Base-by-base conservation (phyloP, 805 yeast species). In the Wickerhamiella dianesei region DNA sequence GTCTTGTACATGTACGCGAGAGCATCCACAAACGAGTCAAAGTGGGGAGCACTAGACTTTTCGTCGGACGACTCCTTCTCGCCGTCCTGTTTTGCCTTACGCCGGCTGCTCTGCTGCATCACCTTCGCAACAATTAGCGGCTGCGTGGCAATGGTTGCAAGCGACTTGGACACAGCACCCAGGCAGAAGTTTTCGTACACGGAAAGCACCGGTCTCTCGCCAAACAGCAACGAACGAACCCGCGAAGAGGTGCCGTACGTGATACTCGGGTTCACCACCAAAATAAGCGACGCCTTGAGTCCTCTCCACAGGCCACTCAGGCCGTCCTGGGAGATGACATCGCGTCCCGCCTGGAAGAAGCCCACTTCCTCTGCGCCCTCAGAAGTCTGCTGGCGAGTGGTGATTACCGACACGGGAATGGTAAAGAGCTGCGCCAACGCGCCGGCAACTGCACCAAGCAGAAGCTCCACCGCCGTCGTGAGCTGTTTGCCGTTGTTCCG, bases 121-220 rank as follows among this genome's bases (percentile, higher is more conserved):
- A 82, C 89, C 64, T 85, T 85, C 13, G 94, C 78, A 1, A 84
- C 82, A 58, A 85, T 85, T 62, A 85, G 67, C 2, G 95, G 95
- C 66, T 84, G 94, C 0, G 95, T 84, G 2, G 77, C 71, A 12
- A 84, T 41, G 0, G 95, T 85, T 4, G 95, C 94, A 60, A 82
- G 64, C 50, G 82, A 74, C 66, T 85, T 85, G 45, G 92, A 80
- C 39, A 82, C 50, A n/a, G 87, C 84, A 3, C 95, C 95, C 14
- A 83, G 64, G 35, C 76, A 50, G 62, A 81, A 85, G 59, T 79
- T 76, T 63, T 83, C 80, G 44, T 69, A 64, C 2, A 87, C 81
- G 6, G 73, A 68, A 51, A 83, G 68, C 50, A 63, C 65, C 9
- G 56, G 49, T 40, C 59, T 58, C 12, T 58, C 61, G 41, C 66